phyloP scores from a whole-genome alignment of 768 basidiomycete species.

The Asterophora lycoperdoides region DNA sequence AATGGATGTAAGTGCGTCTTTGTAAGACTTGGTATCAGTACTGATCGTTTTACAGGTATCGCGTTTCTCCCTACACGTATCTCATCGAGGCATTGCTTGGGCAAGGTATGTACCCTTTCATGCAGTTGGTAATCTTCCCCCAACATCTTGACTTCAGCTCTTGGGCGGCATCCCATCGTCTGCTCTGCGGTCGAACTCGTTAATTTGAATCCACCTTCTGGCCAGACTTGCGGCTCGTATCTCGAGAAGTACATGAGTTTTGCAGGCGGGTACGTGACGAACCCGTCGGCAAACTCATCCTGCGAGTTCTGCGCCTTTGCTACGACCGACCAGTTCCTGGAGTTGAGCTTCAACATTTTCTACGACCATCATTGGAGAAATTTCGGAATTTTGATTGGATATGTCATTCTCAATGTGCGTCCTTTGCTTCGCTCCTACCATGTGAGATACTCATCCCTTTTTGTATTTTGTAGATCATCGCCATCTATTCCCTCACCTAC shows the following conservation, averaged over 20 bases:
- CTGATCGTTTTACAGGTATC: constrained; percentile 22
- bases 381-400: constrained; percentile 47
- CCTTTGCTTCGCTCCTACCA: neutral
- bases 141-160: constrained; percentile 32
- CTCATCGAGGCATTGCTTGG: constrained; percentile 47
- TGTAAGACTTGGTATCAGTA: neutral
- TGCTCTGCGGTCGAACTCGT: constrained; percentile 66
- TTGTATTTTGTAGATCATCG: constrained; percentile 34
- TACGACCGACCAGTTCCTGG: constrained; percentile 55
- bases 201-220: constrained; percentile 52
- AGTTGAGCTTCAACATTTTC: constrained; percentile 52
- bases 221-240: constrained; percentile 53
- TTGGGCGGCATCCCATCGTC: constrained; percentile 44
- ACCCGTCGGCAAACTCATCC: constrained; percentile 42
- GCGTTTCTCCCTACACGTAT: constrained; percentile 47
- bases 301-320: constrained; percentile 56
- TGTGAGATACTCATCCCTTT: neutral
- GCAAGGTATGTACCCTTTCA: constrained; percentile 33
- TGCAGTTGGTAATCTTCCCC: constrained; percentile 25
- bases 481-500: constrained; percentile 51
- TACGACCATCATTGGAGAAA: constrained; percentile 52
- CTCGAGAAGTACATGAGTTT: constrained; percentile 44
- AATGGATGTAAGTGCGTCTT: constrained; percentile 54
- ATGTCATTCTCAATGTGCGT: constrained; percentile 43
- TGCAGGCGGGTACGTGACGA: constrained; percentile 56